Evolutionary conservation across 371 early-diverging fungal genomes (phyloP).

Genomic region (Choanephora cucurbitarum): DNA sequence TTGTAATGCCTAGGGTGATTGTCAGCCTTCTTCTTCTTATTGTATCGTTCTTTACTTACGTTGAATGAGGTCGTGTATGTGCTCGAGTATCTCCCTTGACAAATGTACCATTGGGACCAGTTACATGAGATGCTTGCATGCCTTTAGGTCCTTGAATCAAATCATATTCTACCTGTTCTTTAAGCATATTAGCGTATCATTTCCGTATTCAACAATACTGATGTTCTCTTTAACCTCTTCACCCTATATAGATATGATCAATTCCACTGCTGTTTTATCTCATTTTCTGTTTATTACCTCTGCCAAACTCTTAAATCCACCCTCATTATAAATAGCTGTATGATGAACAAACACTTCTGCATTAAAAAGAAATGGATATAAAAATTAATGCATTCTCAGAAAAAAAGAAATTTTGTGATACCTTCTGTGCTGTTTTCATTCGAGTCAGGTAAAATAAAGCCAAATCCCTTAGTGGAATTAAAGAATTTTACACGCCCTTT

Average conservation of each 20-base stretch:
- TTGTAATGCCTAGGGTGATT: no score
- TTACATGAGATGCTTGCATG: constrained; percentile 80
- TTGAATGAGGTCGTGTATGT: constrained; percentile 24
- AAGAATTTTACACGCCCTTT: constrained; percentile 87
- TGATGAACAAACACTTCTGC: constrained; percentile 85
- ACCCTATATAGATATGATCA: constrained; percentile 30
- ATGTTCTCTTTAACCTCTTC: constrained; percentile 39
- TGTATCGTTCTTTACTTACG: not conserved
- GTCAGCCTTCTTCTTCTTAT: no score
- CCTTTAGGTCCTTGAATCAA: constrained; percentile 83
- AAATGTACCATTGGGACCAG: constrained; percentile 72
- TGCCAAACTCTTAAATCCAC: constrained; percentile 86
- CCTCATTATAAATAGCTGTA: constrained; percentile 79
- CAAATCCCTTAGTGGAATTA: constrained; percentile 85
- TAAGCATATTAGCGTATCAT: not conserved
- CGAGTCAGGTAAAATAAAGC: constrained; percentile 80
- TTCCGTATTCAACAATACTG: not conserved
- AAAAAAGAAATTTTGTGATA: no score
- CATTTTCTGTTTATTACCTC: no score
- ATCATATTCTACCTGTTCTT: constrained; percentile 76
- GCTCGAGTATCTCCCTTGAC: constrained; percentile 75
- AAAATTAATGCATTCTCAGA: constrained; percentile 8
- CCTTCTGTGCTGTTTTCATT: constrained; percentile 65
- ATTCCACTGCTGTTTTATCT: no score
- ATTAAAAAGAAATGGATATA: not conserved